Evolutionary conservation across 1,139 yeast species (phyloP).

Genomic region (Kodamaea suecica): DNA sequence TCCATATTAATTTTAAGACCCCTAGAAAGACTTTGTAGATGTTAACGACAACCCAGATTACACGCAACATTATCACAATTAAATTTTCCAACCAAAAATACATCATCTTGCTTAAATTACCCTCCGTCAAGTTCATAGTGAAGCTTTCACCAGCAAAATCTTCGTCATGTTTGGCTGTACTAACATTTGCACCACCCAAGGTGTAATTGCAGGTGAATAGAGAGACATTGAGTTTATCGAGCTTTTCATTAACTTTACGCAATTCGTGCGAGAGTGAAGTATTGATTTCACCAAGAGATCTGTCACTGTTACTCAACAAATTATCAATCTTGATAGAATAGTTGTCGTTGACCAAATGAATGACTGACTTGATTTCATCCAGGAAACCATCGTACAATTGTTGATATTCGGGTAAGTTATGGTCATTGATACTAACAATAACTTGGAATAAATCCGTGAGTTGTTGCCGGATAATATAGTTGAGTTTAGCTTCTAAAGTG

Average conservation of each 20-base stretch:
- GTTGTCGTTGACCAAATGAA: constrained; percentile 40
- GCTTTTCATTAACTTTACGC: constrained; percentile 64
- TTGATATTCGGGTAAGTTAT: constrained; percentile 37
- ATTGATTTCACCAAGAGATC: constrained; percentile 77
- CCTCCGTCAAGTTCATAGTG: constrained; percentile 24
- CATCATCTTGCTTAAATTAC: constrained; percentile 29
- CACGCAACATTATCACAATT: constrained; percentile 65
- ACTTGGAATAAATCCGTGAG: constrained; percentile 24
- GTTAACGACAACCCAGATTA: constrained; percentile 68
- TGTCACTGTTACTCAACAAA: constrained; percentile 65
- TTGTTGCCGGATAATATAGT: constrained; percentile 21
- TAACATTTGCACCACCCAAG: constrained; percentile 6
- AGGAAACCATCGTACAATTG: constrained; percentile 31
- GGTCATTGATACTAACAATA: constrained; percentile 33
- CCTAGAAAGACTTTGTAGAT: constrained; percentile 42
- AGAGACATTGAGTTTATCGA: constrained; percentile 52
- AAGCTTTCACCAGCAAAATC: constrained; percentile 9
- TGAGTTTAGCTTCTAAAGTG: constrained; percentile 19
- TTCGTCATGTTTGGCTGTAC: constrained; percentile 14
- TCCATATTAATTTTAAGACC: constrained; percentile 33
- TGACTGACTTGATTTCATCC: constrained; percentile 37
- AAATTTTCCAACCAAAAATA: constrained; percentile 41
- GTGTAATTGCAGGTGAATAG: constrained; percentile 27
- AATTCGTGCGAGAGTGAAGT: constrained; percentile 74
- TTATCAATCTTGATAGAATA: constrained; percentile 58